Base-by-base conservation (phyloP, 768 basidiomycete species). In the Tylopilus sp. region DNA sequence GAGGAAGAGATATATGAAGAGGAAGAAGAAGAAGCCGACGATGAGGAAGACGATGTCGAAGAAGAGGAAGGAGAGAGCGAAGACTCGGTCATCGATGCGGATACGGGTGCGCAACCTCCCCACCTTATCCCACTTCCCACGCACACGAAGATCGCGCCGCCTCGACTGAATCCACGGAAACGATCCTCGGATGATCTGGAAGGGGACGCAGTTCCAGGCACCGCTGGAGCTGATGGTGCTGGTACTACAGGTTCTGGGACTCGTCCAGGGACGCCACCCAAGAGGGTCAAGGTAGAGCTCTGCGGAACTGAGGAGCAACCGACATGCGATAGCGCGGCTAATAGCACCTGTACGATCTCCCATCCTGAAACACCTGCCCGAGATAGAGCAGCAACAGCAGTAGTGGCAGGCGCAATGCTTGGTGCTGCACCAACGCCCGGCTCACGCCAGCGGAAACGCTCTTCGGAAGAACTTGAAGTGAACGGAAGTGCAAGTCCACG, bases 391-490 rank as follows among this genome's bases (percentile, higher is more conserved):
- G 11, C 22, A 29, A 36, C 11, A 9, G 41, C n/a, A 14, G 21
- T 26, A 0, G 24, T 2, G 3, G 22, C 29, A 11, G 21, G 48
- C 41, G 55, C 47, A 10, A 42, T 28, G 26, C 48, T 56, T 8
- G 54, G 51, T 1, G 25, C 48, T 16, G 42, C 28, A 7, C 28
- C 52, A 3, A 55, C 61, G 4, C 60, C 61, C 17, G 6, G 19
- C 1, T 36, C 63, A 4, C 67, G 73, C 19, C 63, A 73, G 58
- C 68, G 73, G 52, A 81, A 81, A 55, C 74, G 80, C 21, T 74
- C 76, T 31, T 81, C 79, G 29, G 79, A 80, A 55, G 80, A 81
- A 57, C 67, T 80, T 21, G 75, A 77, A 0, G 41, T 59, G 25
- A 43, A 46, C 29, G 56, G 53, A 3, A 43, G 54, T 16, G 40